phyloP scores from a whole-genome alignment of 495 filamentous ascomycete genomes.

The Tuber indicum region DNA sequence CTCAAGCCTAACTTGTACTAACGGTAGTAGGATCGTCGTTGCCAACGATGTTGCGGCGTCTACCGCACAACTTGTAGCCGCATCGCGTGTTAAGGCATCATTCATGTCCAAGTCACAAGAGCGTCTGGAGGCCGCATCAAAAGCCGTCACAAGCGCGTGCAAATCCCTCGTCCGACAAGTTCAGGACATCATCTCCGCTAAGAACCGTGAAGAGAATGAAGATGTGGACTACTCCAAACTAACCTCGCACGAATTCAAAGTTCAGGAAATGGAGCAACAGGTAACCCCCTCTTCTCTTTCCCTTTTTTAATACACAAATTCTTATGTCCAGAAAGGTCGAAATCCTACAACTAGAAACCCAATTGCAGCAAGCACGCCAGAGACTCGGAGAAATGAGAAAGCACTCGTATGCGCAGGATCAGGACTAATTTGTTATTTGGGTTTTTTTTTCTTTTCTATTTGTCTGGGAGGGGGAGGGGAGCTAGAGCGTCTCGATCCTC shows the following conservation, averaged over 20 bases:
- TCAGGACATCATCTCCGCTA: constrained; percentile 83
- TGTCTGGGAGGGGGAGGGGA: not conserved
- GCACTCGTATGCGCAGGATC: constrained; percentile 89
- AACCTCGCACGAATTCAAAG: constrained; percentile 93
- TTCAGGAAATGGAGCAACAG: constrained; percentile 99
- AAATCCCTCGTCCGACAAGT: constrained; percentile 83
- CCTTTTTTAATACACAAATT: constrained; percentile 4
- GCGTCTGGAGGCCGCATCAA: constrained; percentile 79
- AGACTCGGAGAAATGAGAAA: constrained; percentile 97
- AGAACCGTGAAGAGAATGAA: constrained; percentile 69
- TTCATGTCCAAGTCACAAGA: constrained; percentile 98
- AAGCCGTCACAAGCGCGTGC: constrained; percentile 85
- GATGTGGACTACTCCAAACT: constrained; percentile 81
- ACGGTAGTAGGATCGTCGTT: constrained; percentile 62
- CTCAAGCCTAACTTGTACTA: constrained; percentile 7
- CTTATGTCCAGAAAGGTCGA: constrained; percentile 61
- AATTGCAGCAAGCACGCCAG: constrained; percentile 68
- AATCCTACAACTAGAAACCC: constrained; percentile 91
- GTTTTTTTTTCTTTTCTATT: not conserved
- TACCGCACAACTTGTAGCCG: constrained; percentile 93
- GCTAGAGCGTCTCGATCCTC: not conserved
- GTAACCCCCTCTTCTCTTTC: constrained; percentile 49
- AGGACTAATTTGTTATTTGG: constrained; percentile 28
- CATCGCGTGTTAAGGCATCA: constrained; percentile 89
- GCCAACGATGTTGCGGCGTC: constrained; percentile 94